Evolutionary conservation across 306 rosid genomes (phyloP).

Genomic region (Inga oerstediana): DNA sequence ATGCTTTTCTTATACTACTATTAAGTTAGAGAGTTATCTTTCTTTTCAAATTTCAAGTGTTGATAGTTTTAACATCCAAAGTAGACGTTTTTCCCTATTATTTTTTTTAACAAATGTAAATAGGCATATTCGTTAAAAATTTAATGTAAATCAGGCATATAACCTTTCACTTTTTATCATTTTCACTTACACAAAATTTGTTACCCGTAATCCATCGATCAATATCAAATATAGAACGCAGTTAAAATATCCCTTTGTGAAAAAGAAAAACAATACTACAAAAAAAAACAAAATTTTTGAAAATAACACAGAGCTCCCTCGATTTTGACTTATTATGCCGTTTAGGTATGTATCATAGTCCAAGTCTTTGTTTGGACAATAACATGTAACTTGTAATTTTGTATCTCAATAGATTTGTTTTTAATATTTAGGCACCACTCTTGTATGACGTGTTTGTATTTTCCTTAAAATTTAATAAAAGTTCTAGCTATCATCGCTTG

Average conservation of each 20-base stretch:
- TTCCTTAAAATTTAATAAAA: not conserved
- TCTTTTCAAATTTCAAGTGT: not conserved
- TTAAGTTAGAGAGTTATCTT: too few species aligned
- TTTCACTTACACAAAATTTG: not conserved
- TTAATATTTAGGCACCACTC: not conserved
- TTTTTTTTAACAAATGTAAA: not conserved
- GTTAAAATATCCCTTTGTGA: conserved; percentile 22
- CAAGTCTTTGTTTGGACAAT: conserved; percentile 15
- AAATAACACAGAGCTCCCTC: not conserved
- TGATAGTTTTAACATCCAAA: not conserved
- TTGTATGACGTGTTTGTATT: not conserved
- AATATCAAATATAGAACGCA: not conserved
- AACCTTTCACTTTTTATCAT: not conserved
- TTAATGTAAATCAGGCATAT: not conserved
- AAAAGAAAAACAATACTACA: not conserved
- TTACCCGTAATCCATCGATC: conserved; percentile 18
- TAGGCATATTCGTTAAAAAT: not conserved
- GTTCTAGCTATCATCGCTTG: not conserved
- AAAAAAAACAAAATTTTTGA: not conserved
- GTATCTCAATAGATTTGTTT: not conserved
- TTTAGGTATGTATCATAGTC: conserved; percentile 29
- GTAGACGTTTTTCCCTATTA: not conserved
- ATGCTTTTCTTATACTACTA: too few species aligned
- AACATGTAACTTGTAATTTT: conserved; percentile 12
- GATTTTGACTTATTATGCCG: conserved; percentile 28